Conservation (phyloP, 176 grass and related monocot genomes). For the Oryza nivara region DNA sequence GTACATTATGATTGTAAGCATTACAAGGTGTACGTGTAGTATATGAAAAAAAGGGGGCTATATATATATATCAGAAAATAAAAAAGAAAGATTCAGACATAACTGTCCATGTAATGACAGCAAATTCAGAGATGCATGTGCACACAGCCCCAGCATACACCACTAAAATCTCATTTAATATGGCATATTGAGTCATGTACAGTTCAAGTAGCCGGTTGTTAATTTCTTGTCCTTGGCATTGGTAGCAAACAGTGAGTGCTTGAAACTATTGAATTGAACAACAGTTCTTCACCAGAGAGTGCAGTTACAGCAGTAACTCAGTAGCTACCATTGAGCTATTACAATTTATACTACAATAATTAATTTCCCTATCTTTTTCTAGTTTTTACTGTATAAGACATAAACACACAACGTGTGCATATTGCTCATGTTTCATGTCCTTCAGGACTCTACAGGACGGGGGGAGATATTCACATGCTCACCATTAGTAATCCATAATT, state of each 20-base stretch:
- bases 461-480: not conserved
- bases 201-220: conserved; percentile 41
- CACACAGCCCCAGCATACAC: not conserved
- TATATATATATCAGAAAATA: not conserved
- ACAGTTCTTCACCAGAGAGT: conserved; percentile 29
- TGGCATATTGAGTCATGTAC: conserved; percentile 44
- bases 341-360: not conserved
- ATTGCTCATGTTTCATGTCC: not conserved
- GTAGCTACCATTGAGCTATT: conserved; percentile 11
- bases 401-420: not conserved
- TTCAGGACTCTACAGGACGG: no score
- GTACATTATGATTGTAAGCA: not conserved
- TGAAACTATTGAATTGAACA: conserved; percentile 42
- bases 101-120: not conserved
- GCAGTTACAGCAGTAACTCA: conserved; percentile 35
- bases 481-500: not conserved
- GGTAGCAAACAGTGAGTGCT: conserved; percentile 35
- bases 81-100: not conserved
- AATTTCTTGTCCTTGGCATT: conserved; percentile 55
- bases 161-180: conserved; percentile 53
- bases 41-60: not conserved
- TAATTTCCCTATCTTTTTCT: not conserved
- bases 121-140: conserved; percentile 31
- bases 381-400: not conserved
- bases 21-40: not conserved